Evolutionary conservation across 2,329 filamentous ascomycete genomes (phyloP).

Genomic region (Fusarium torreyae): DNA sequence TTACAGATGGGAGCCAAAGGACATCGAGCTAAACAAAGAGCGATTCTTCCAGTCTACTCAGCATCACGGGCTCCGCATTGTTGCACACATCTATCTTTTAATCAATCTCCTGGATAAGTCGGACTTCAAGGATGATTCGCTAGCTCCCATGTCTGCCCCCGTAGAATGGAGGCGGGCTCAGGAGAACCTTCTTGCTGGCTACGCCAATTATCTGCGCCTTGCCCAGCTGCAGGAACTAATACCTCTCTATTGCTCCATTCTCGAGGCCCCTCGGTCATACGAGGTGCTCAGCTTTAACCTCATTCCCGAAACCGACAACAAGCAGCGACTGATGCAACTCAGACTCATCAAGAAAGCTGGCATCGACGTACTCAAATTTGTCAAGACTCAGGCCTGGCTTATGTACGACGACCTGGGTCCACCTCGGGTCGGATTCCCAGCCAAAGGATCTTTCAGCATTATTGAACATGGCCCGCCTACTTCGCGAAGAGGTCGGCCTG

Average conservation of each 20-base stretch:
- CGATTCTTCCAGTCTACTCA: constrained; percentile 71
- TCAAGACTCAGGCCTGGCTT: constrained; percentile 75
- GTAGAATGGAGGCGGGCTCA: constrained; percentile 62
- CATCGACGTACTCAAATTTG: constrained; percentile 80
- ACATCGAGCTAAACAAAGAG: constrained; percentile 57
- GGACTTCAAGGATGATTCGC: constrained; percentile 47
- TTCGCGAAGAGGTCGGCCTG: constrained; percentile 68
- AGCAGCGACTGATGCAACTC: constrained; percentile 78
- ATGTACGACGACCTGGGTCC: constrained; percentile 65
- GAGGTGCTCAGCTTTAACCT: constrained; percentile 83
- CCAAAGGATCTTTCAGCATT: constrained; percentile 65
- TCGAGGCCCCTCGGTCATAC: constrained; percentile 76
- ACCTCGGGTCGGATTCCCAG: constrained; percentile 52
- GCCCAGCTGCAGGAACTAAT: constrained; percentile 83
- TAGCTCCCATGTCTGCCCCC: constrained; percentile 24
- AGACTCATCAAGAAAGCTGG: constrained; percentile 81
- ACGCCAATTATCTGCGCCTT: constrained; percentile 84
- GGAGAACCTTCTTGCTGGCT: constrained; percentile 84
- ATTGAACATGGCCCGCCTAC: constrained; percentile 58
- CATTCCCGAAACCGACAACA: constrained; percentile 76
- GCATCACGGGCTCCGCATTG: constrained; percentile 76
- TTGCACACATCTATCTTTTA: constrained; percentile 77
- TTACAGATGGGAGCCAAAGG: constrained; percentile 42
- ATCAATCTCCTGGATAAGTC: constrained; percentile 77
- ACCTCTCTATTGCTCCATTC: constrained; percentile 88